Evolutionary conservation across 345 rosid species (phyloP), one percentile per base, ranked within the genome.

Genomic region (Brassica napus): DNA sequence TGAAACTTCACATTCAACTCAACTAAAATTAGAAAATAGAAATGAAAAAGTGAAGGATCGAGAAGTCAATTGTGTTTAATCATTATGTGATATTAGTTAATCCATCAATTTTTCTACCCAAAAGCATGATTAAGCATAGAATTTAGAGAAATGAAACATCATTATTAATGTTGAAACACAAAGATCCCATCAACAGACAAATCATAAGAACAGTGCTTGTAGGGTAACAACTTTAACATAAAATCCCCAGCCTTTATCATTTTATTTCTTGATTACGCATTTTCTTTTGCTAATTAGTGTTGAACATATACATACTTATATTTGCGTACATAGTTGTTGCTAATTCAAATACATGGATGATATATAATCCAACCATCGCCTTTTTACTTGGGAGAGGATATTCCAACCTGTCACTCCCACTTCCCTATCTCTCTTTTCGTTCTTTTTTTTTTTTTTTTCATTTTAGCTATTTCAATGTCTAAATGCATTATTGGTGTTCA

Each of bases 71-170:
- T 77, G 84, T 87, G 77, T 68, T 84, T 80, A 80, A 69, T 80
- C 79, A 80, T 73, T 79, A 60, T 77, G 72, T 79, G 75, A 75
- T 72, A 80, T 91, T 89, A 81, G 97, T 90, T 92, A 91, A 79
- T 58, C 87, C 78, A 83, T 92, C 97, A 88, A 87, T 90, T 88
- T 35, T 81, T 80, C 82, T 88, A 84, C 84, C 86, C 86, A 76
- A 74, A 82, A 62, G 67, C 89, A 92, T 92, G 85, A 92, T 90
- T 86, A 86, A 80, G 66, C 80, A 76, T 85, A 63, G 87, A 86
- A 89, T 79, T 85, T 83, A 49, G 84, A 65, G 77, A 58, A 69
- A 66, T 68, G 75, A 87, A 82, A 63, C 82, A 77, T 87, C 92
- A 92, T 92, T 84, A 92, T 89, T 83, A 79, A 55, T 28, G 75